A percentile compares a stretch with the other conserved stretches of the same genome.
Evolutionary conservation across 345 rosid species (phyloP).

Genomic region (Eucalyptus dawsonii): DNA sequence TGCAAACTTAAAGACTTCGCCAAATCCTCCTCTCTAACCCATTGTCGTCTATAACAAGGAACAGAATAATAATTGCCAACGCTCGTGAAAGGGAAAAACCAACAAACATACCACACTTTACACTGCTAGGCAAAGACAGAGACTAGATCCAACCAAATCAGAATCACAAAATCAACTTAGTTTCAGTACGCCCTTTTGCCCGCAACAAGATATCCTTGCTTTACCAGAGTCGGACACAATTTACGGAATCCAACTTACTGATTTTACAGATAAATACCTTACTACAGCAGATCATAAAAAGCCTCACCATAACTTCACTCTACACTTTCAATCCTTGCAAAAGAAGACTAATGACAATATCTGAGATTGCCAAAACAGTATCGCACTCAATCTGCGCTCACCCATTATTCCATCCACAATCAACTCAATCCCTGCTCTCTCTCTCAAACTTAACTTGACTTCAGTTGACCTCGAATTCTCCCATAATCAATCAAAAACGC

Average conservation of each 20-base stretch:
- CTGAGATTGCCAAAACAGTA: background rate
- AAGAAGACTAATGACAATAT: background rate
- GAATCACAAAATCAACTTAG: background rate
- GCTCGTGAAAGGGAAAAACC: background rate
- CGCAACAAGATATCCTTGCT: background rate
- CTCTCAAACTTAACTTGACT: background rate
- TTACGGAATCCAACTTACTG: background rate
- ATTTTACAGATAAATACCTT: background rate
- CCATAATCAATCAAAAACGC: background rate
- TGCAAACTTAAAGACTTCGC: conserved; percentile 79
- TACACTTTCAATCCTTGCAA: background rate
- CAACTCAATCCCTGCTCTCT: background rate
- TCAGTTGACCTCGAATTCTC: background rate
- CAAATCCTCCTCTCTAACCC: conserved; percentile 96
- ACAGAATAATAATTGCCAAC: background rate
- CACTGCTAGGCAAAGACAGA: background rate
- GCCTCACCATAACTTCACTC: background rate
- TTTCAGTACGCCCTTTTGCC: background rate
- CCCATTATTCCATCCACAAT: background rate
- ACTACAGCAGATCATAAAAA: background rate
- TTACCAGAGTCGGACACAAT: background rate
- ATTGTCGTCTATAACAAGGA: conserved; percentile 44
- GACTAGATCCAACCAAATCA: background rate
- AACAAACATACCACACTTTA: background rate
- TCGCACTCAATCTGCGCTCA: background rate